Conservation (phyloP, 2,329 filamentous ascomycete genomes). For the Mollisia scopiformis region DNA sequence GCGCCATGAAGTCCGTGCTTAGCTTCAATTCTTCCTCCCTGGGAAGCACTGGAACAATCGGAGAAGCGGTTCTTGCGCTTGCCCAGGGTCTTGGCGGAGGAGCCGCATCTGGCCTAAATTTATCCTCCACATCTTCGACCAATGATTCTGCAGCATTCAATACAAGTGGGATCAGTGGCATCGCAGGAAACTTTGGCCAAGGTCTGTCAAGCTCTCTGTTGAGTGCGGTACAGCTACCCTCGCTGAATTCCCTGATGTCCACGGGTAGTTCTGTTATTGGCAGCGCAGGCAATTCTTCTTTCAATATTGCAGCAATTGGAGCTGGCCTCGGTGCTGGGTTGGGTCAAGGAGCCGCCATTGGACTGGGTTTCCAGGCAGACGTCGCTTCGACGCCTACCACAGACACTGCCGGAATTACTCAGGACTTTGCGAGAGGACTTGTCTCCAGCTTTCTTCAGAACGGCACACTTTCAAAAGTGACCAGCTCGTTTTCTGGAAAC, state of each 20-base stretch:
- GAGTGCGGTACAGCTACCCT: constrained; percentile 2
- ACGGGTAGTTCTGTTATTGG: background rate
- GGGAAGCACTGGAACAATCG: constrained; percentile 3
- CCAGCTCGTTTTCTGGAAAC: background rate
- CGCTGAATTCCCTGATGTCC: background rate
- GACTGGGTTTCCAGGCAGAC: constrained; percentile 19
- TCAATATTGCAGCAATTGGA: constrained; percentile 4
- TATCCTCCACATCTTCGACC: background rate
- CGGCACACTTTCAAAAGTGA: constrained; percentile 34
- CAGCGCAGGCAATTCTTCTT: background rate
- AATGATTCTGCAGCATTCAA: background rate
- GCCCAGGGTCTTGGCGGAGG: constrained; percentile 8
- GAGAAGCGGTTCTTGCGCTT: constrained; percentile 6
- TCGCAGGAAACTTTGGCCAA: constrained; percentile 16
- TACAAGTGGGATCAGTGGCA: constrained; percentile 11
- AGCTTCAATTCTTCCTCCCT: background rate
- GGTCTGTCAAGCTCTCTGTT: constrained; percentile 10
- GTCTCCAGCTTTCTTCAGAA: constrained; percentile 39
- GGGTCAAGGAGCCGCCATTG: constrained; percentile 21
- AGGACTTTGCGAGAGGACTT: constrained; percentile 35
- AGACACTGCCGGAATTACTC: constrained; percentile 19
- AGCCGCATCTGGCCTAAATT: constrained; percentile 5
- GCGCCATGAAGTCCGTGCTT: background rate
- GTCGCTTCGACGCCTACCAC: background rate
- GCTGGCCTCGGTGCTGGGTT: constrained; percentile 19